Conservation (phyloP, 768 basidiomycete species). For the Strobilomyces echinocephalus region DNA sequence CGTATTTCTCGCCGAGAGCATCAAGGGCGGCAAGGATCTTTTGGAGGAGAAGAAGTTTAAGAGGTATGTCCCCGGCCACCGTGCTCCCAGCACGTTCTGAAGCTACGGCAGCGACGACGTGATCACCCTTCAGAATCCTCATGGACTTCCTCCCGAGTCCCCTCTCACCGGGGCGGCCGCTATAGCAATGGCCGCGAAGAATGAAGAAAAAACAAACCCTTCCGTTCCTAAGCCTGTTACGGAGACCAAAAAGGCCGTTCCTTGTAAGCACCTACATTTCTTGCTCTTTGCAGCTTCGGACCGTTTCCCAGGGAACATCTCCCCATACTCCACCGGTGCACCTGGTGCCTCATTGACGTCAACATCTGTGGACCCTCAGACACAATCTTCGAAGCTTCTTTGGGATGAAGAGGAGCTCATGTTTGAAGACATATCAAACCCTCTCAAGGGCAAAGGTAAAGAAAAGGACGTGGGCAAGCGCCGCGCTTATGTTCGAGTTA, state of each 20-base stretch:
- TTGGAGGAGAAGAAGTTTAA: slow-evolving; percentile 80
- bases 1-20: slow-evolving; percentile 88
- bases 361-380: slow-evolving; percentile 80
- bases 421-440: slow-evolving; percentile 89
- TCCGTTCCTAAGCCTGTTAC: slow-evolving; percentile 31
- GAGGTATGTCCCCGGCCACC: slow-evolving; percentile 46
- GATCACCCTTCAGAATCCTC: slow-evolving; percentile 91
- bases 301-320: slow-evolving; percentile 66
- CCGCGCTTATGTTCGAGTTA: slow-evolving; percentile 92
- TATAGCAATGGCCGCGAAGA: slow-evolving; percentile 32
- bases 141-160: slow-evolving; percentile 64
- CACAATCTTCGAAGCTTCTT: slow-evolving; percentile 65
- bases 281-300: background rate
- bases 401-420: slow-evolving; percentile 99
- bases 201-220: slow-evolving; percentile 29
- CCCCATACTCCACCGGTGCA: slow-evolving; percentile 86
- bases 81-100: background rate
- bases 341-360: slow-evolving; percentile 93
- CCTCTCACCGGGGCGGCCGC: slow-evolving; percentile 29
- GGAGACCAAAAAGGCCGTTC: slow-evolving; percentile 49
- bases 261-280: slow-evolving; percentile 48
- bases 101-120: slow-evolving; percentile 63
- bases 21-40: slow-evolving; percentile 83
- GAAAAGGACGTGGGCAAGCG: slow-evolving; percentile 90
- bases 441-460: slow-evolving; percentile 80